Conservation (phyloP, 129 eudicot genomes). For the Tagetes erecta region DNA sequence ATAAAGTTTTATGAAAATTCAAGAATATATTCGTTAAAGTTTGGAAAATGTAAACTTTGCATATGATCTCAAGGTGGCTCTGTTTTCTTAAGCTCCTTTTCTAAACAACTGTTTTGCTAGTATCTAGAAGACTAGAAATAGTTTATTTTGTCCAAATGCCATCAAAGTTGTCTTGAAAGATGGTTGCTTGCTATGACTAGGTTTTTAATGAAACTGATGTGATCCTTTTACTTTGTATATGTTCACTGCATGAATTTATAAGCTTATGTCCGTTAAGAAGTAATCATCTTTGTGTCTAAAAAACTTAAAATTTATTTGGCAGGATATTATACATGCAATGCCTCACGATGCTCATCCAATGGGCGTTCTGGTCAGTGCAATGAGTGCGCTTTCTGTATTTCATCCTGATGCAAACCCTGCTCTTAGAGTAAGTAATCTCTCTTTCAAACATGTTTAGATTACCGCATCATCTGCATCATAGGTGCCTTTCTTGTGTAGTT, state of each 20-base stretch:
- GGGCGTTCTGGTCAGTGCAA: slow-evolving; percentile 98
- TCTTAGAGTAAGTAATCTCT: slow-evolving; percentile 65
- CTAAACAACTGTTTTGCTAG: slow-evolving; percentile 6
- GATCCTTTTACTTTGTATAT: neutral
- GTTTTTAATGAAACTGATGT: neutral
- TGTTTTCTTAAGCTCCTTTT: neutral
- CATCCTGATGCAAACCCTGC: slow-evolving; percentile 99
- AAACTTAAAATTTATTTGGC: slow-evolving; percentile 30
- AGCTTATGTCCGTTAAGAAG: slow-evolving; percentile 1
- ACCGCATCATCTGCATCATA: neutral
- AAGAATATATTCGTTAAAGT: neutral
- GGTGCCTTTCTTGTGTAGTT: neutral
- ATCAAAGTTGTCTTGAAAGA: neutral
- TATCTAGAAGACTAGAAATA: too few relatives aligned
- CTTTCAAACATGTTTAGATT: neutral
- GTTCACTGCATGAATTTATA: neutral
- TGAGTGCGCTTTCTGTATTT: slow-evolving; percentile 94
- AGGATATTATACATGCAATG: slow-evolving; percentile 99
- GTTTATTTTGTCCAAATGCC: neutral
- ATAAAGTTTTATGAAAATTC: neutral
- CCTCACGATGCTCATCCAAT: slow-evolving; percentile 99
- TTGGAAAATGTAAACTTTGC: slow-evolving; percentile 1
- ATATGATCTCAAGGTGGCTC: neutral
- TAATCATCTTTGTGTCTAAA: neutral
- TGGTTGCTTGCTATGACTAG: neutral